phyloP scores from a whole-genome alignment of 1,284 basidiomycete species.

The Coriolopsis trogii region DNA sequence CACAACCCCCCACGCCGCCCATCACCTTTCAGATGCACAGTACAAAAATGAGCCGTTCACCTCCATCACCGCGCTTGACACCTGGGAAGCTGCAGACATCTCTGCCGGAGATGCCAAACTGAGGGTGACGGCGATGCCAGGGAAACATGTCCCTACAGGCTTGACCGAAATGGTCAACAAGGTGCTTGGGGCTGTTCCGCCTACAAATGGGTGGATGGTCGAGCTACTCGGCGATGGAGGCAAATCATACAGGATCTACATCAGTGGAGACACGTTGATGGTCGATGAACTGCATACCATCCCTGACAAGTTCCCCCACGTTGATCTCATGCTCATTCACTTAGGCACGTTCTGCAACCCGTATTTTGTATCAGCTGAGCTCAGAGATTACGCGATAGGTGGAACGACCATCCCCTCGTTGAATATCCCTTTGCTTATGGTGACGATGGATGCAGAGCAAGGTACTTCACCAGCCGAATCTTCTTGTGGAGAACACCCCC shows the following conservation, averaged over 20 bases:
- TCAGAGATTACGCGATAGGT: no score
- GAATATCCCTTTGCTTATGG: constrained; percentile 30
- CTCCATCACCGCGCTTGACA: constrained; percentile 26
- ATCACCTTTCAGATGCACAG: constrained; percentile 11
- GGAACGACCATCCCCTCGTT: constrained; percentile 31
- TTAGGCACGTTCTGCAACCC: constrained; percentile 14
- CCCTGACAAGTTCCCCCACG: constrained; percentile 29
- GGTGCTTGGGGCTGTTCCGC: constrained; percentile 26
- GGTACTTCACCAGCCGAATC: constrained; percentile 8
- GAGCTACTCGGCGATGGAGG: constrained; percentile 20
- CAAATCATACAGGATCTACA: constrained; percentile 30
- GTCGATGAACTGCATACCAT: constrained; percentile 34
- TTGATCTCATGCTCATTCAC: constrained; percentile 33
- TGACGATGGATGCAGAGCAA: constrained; percentile 35
- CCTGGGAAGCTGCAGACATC: constrained; percentile 27
- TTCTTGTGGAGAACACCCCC: no score
- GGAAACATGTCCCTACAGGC: constrained; percentile 30
- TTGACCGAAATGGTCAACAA: constrained; percentile 24
- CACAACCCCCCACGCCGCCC: constrained; percentile 29
- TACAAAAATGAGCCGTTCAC: constrained; percentile 23
- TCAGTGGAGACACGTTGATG: constrained; percentile 35
- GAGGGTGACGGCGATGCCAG: constrained; percentile 30
- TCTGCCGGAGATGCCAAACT: constrained; percentile 5
- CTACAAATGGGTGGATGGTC: constrained; percentile 32
- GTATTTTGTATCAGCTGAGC: no score